Percentiles rank a stretch among this genome's conserved stretches.
These are phyloP conservation scores for Suhomyces kunorum DNA, from an alignment of 1,139 yeast species.

Conservation along the genomic window DNA sequence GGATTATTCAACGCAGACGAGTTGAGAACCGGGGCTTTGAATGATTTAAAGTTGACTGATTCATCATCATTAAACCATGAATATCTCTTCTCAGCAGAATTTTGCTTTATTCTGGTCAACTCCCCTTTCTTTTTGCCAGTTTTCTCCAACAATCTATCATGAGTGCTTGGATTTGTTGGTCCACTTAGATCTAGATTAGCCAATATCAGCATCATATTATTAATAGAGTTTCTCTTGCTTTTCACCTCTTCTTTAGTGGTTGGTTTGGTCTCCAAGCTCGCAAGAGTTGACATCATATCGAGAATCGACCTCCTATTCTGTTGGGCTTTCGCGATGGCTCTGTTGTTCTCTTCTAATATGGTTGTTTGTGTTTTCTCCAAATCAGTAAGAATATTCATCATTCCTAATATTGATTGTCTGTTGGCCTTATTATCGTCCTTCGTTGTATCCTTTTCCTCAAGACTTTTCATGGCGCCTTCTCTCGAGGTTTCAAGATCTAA, in stretches of 20 bases:
- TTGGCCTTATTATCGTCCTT: conserved; percentile 1
- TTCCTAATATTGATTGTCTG: conserved; percentile 18
- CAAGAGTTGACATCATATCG: conserved; percentile 27
- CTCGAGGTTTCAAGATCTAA: conserved; percentile 2
- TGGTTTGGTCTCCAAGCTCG: conserved; percentile 12
- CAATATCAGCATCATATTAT: conserved; percentile 20
- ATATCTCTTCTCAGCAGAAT: conserved; percentile 22
- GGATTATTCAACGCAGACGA: neutral
- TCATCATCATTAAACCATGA: conserved; percentile 44
- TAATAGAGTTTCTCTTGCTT: conserved; percentile 18
- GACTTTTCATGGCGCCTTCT: conserved; percentile 1
- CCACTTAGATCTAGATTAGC: conserved; percentile 18
- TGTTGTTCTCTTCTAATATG: conserved; percentile 15
- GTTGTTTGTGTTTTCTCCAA: conserved; percentile 18
- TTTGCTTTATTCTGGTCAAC: conserved; percentile 2
- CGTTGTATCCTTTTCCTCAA: neutral
- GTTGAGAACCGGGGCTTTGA: neutral
- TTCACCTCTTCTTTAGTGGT: conserved; percentile 10
- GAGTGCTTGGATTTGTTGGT: conserved; percentile 5
- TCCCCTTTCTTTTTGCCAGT: neutral
- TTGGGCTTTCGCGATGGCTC: conserved; percentile 15
- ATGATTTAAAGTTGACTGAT: conserved; percentile 19
- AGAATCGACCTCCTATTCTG: conserved; percentile 25
- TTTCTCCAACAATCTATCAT: conserved; percentile 4
- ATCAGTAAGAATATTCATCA: conserved; percentile 23